Evolutionary conservation across 345 rosid species (phyloP).

Genomic region (Ricinus communis): DNA sequence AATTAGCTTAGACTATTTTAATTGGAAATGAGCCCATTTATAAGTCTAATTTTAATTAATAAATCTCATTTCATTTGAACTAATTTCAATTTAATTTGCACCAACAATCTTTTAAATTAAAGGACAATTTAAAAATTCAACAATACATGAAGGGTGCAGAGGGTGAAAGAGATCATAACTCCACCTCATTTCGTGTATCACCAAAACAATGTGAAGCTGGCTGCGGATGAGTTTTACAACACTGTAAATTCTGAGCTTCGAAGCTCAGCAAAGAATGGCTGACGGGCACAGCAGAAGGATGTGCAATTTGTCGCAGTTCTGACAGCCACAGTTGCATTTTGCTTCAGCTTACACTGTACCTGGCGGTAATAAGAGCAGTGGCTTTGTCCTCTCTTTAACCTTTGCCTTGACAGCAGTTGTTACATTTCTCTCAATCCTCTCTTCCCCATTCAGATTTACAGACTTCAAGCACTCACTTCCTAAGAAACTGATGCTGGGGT

Average conservation of each 20-base stretch:
- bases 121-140: no score
- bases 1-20: no score
- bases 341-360: constrained; percentile 58
- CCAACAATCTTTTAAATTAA: not conserved
- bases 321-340: constrained; percentile 57
- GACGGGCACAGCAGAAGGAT: constrained; percentile 52
- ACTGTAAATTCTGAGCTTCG: constrained; percentile 24
- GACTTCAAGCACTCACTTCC: constrained; percentile 16
- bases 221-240: constrained; percentile 3
- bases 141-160: constrained; percentile 13
- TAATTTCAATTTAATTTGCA: no score
- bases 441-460: constrained; percentile 26
- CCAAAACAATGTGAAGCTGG: not conserved
- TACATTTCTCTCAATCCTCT: constrained; percentile 55
- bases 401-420: constrained; percentile 49
- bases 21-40: no score
- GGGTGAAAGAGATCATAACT: not conserved
- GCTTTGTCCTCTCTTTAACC: constrained; percentile 45
- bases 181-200: constrained; percentile 11
- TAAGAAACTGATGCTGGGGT: constrained; percentile 6
- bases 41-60: no score
- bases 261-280: constrained; percentile 51
- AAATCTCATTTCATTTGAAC: no score
- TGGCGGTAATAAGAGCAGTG: constrained; percentile 28
- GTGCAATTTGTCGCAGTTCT: constrained; percentile 58